Evolutionary conservation across 495 filamentous ascomycete genomes (phyloP), one percentile per base, ranked within the genome.

Genomic region (Bombardia bombarda): DNA sequence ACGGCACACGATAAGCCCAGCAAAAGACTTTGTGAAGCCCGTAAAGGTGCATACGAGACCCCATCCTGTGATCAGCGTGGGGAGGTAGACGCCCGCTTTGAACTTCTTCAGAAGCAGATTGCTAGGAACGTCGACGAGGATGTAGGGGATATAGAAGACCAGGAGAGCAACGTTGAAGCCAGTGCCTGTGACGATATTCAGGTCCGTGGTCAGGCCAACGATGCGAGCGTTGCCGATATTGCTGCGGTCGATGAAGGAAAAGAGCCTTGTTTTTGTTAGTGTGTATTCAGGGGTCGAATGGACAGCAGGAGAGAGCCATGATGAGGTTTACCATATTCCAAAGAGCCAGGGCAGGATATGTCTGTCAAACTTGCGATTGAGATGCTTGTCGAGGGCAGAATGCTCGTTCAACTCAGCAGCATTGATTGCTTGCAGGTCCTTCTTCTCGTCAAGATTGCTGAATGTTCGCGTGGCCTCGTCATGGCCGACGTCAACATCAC

Each of bases 41-140:
- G 74, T 65, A 25, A 70, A 72, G 7, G 73, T 69, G 20, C 71
- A 77, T 5, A 75, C 56, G 25, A 76, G 50, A 3, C 72, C 82
- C 61, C 46, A 78, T 42, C 9, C 67, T 56, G 57, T 56, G 58
- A 75, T 77, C 22, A 77, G 63, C 12, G 59, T 54, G 0, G 74
- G 66, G 23, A 75, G 62, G 64, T 69, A 77, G 25, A 72, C 53
- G 12, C 66, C 81, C 14, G 83, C 81, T 3, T 66, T 55, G 8
- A 83, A 52, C 26, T 67, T 72, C 48, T 76, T 82, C 53, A 86
- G 59, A 21, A 86, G 55, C 7, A 84, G 57, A 56, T 86, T 86
- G 51, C 69, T 72, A 0, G 72, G 74, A 3, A 77, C 56, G 45
- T 75, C 70, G 40, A 72, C 56, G 13, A 68, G 60, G 31, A 74